phyloP scores from a whole-genome alignment of 2,329 filamentous ascomycete species.

The Sclerotinia sclerotiorum region DNA sequence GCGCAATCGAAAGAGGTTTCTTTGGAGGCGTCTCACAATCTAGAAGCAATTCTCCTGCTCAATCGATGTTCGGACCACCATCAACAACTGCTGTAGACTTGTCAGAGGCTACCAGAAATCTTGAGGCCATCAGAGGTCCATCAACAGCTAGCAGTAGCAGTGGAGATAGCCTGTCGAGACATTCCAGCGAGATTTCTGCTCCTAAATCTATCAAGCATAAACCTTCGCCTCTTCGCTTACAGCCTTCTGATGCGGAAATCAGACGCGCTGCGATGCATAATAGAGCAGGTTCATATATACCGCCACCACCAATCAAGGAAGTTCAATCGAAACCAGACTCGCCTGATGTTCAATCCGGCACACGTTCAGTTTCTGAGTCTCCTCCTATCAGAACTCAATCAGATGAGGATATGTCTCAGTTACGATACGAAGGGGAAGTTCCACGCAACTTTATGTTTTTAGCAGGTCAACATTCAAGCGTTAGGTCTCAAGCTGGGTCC shows the following conservation, averaged over 20 bases:
- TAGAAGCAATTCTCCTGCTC: slow-evolving; percentile 22
- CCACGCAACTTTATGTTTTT: slow-evolving; percentile 10
- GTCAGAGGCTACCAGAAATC: background rate
- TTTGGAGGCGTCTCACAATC: slow-evolving; percentile 30
- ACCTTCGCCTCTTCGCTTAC: slow-evolving; percentile 9
- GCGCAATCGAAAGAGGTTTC: slow-evolving; percentile 29
- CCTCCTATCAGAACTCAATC: background rate
- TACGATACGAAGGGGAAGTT: slow-evolving; percentile 6
- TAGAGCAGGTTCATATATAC: slow-evolving; percentile 2
- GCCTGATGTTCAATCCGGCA: background rate
- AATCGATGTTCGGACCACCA: slow-evolving; percentile 16
- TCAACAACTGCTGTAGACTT: slow-evolving; percentile 1
- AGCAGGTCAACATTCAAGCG: slow-evolving; percentile 4
- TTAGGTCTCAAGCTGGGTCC: slow-evolving; percentile 9
- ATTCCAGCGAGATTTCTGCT: background rate
- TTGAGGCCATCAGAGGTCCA: background rate
- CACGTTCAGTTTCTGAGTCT: background rate
- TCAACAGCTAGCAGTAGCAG: slow-evolving; percentile 7
- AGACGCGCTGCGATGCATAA: slow-evolving; percentile 1
- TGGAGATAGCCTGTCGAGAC: background rate
- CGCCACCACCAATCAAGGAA: slow-evolving; percentile 12
- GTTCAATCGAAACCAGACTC: background rate
- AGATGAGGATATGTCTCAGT: slow-evolving; percentile 8
- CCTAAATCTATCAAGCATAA: slow-evolving; percentile 20
- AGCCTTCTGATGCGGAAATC: slow-evolving; percentile 13